A percentile compares a stretch with the other conserved stretches of the same genome.
Conservation (phyloP, 2,329 filamentous ascomycete species). For the Paecilomyces fulvus region DNA sequence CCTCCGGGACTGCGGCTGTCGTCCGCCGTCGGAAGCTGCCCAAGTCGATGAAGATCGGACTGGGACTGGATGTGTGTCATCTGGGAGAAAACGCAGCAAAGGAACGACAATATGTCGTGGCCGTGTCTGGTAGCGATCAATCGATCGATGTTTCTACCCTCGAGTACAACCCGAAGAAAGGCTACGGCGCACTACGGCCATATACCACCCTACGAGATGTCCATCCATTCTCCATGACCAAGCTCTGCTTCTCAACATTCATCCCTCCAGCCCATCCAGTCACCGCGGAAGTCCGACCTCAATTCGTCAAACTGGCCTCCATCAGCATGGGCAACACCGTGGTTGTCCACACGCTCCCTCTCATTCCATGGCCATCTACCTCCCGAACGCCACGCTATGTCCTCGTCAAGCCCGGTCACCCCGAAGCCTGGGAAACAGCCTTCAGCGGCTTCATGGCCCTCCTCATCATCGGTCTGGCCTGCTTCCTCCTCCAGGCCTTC, state of each 20-base stretch:
- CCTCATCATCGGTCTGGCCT: conserved; percentile 54
- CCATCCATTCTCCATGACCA: conserved; percentile 52
- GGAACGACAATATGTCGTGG: conserved; percentile 69
- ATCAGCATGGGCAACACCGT: conserved; percentile 73
- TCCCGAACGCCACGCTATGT: conserved; percentile 57
- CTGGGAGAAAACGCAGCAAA: conserved; percentile 52
- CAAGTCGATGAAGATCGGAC: conserved; percentile 61
- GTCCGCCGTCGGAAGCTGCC: conserved; percentile 53
- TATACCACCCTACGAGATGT: conserved; percentile 48
- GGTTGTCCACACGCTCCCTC: conserved; percentile 68
- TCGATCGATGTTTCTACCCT: conserved; percentile 72
- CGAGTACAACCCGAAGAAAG: conserved; percentile 49
- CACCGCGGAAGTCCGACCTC: conserved; percentile 39
- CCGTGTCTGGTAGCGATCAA: conserved; percentile 69
- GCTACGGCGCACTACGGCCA: conserved; percentile 39
- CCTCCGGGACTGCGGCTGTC: conserved; percentile 24
- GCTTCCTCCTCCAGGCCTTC: conserved; percentile 52
- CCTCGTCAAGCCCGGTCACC: conserved; percentile 52
- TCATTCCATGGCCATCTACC: conserved; percentile 39
- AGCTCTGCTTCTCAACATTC: conserved; percentile 45
- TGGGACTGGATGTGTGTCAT: conserved; percentile 67
- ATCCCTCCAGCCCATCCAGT: conserved; percentile 42
- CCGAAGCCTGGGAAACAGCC: conserved; percentile 45
- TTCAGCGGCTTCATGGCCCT: conserved; percentile 50
- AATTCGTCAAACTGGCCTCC: conserved; percentile 68